phyloP scores from a whole-genome alignment of 2,329 filamentous ascomycete genomes.

The Aspergillus sp. region DNA sequence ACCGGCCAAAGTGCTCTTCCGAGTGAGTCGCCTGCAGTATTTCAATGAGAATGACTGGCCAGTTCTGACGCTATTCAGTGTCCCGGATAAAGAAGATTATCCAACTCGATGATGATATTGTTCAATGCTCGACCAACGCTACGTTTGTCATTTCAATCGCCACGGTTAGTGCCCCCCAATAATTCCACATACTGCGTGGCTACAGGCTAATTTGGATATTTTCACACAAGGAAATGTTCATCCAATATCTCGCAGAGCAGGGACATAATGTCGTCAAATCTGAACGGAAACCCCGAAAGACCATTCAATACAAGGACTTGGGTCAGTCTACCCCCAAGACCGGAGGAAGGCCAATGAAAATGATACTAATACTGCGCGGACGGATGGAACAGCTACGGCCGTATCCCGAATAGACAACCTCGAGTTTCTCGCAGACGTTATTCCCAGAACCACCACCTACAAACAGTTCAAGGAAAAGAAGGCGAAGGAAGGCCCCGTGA shows the following conservation, averaged over 20 bases:
- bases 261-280: conserved; percentile 81
- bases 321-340: conserved; percentile 43
- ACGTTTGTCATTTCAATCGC: conserved; percentile 90
- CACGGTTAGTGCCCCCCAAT: conserved; percentile 48
- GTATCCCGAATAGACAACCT: conserved; percentile 85
- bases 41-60: conserved; percentile 1
- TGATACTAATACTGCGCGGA: conserved; percentile 5
- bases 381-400: conserved; percentile 56
- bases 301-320: conserved; percentile 92
- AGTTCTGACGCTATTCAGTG: conserved; percentile 47
- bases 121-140: conserved; percentile 82
- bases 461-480: conserved; percentile 65
- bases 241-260: conserved; percentile 81
- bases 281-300: conserved; percentile 83
- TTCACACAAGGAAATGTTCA: conserved; percentile 70
- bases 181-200: no score
- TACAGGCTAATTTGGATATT: background rate
- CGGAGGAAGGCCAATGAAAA: background rate
- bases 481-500: conserved; percentile 28
- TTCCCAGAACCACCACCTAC: conserved; percentile 76
- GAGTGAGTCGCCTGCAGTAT: conserved; percentile 47
- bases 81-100: conserved; percentile 96
- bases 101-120: conserved; percentile 74
- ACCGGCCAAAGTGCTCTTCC: conserved; percentile 80
- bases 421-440: conserved; percentile 85